These are phyloP conservation scores for Yarrowia keelungensis DNA, from an alignment of 805 yeast genomes.

Conservation along the genomic window DNA sequence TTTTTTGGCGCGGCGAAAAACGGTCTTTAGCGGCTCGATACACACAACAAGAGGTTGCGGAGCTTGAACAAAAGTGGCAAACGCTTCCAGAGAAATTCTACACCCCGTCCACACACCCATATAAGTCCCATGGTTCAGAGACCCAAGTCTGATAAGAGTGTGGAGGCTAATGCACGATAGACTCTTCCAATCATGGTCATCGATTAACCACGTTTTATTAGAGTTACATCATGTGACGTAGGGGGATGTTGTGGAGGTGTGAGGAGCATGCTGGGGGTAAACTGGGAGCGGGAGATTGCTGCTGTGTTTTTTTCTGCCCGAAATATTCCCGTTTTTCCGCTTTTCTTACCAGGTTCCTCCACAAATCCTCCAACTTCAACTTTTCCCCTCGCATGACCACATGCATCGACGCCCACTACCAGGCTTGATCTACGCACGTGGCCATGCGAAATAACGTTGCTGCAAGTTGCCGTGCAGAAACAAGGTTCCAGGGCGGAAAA, in stretches of 20 bases:
- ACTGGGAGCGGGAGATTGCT: background rate
- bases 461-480: constrained; percentile 22
- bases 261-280: background rate
- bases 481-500: constrained; percentile 3
- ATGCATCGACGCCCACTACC: constrained; percentile 36
- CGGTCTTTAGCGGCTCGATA: no score
- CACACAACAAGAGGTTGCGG: no score
- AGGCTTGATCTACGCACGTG: constrained; percentile 37
- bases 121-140: background rate
- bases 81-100: background rate
- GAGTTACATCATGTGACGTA: background rate
- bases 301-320: no score
- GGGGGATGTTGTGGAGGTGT: background rate
- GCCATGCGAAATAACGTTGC: constrained; percentile 22
- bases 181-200: constrained; percentile 14
- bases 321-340: no score
- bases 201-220: constrained; percentile 23
- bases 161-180: background rate
- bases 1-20: no score
- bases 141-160: constrained; percentile 18
- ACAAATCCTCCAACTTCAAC: background rate
- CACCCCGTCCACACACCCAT: constrained; percentile 19
- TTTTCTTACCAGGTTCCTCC: no score
- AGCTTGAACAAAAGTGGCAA: background rate
- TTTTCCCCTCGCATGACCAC: constrained; percentile 29